Evolutionary conservation across 441 rosid genomes (phyloP).

Genomic region (California macrophylla): DNA sequence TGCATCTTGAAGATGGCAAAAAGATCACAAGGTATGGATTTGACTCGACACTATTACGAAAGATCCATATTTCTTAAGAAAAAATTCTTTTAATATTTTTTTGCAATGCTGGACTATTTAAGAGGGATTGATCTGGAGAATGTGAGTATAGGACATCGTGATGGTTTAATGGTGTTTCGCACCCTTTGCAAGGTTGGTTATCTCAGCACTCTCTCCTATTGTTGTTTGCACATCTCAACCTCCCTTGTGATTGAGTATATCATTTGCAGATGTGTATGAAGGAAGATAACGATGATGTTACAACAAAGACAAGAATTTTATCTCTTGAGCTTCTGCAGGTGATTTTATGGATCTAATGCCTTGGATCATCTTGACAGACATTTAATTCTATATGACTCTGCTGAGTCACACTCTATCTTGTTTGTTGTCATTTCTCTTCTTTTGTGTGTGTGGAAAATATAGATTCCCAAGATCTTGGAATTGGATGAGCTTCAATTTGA

Average conservation of each 20-base stretch:
- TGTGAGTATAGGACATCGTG: constrained; percentile 89
- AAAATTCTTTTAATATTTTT: constrained; percentile 12
- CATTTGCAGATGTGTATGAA: constrained; percentile 90
- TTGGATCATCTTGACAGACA: background rate
- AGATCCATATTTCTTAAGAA: constrained; percentile 1
- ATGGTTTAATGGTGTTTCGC: constrained; percentile 89
- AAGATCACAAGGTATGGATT: constrained; percentile 65
- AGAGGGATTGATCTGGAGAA: constrained; percentile 95
- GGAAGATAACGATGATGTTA: constrained; percentile 79
- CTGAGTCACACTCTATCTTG: background rate
- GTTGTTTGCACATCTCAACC: constrained; percentile 20
- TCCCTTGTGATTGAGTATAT: constrained; percentile 18
- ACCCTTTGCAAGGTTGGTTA: constrained; percentile 95
- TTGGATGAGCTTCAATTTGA: background rate
- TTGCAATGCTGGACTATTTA: constrained; percentile 8
- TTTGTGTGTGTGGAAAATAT: background rate
- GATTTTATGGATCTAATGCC: constrained; percentile 8
- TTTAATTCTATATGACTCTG: background rate
- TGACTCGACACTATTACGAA: constrained; percentile 16
- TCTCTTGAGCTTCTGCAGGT: constrained; percentile 99
- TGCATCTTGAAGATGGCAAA: constrained; percentile 94
- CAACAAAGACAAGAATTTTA: constrained; percentile 71
- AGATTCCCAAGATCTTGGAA: background rate
- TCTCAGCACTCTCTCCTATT: constrained; percentile 15
- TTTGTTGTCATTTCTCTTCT: background rate